These are phyloP conservation scores for Cryptosporidium bovis DNA, from an alignment of 169 alveolate species.

Conservation along the genomic window DNA sequence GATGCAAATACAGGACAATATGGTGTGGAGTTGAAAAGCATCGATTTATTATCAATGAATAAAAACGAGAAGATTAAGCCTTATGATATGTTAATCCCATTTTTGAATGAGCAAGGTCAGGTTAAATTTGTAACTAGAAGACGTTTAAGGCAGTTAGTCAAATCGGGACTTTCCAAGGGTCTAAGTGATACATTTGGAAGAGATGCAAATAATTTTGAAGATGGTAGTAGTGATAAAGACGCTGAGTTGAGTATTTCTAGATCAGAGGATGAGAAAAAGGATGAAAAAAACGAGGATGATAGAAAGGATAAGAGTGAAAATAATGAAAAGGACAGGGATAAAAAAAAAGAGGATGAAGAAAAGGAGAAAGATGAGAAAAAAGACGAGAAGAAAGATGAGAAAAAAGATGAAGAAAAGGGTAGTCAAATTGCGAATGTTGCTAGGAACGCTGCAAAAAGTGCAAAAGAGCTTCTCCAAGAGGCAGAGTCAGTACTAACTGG, in stretches of 20 bases:
- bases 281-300: conserved; percentile 14
- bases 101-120: conserved; percentile 50
- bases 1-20: conserved; percentile 71
- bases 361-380: background rate
- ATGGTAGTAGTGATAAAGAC: background rate
- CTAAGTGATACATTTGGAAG: conserved; percentile 1
- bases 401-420: background rate
- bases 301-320: background rate
- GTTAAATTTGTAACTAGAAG: conserved; percentile 68
- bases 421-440: conserved; percentile 4
- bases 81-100: conserved; percentile 62
- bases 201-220: background rate
- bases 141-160: conserved; percentile 53
- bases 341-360: background rate
- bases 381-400: background rate
- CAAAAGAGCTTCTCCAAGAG: conserved; percentile 32
- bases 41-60: conserved; percentile 48
- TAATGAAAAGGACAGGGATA: background rate
- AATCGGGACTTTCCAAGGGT: conserved; percentile 62
- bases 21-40: conserved; percentile 57
- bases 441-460: conserved; percentile 40
- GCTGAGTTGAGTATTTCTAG: background rate
- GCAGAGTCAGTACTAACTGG: conserved; percentile 69
- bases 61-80: conserved; percentile 63
- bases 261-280: conserved; percentile 13